A percentile compares a stretch with the other conserved stretches of the same genome.
These are phyloP conservation scores for Gamarada debralockiae DNA, from an alignment of 495 filamentous ascomycete species.

Conservation along the genomic window DNA sequence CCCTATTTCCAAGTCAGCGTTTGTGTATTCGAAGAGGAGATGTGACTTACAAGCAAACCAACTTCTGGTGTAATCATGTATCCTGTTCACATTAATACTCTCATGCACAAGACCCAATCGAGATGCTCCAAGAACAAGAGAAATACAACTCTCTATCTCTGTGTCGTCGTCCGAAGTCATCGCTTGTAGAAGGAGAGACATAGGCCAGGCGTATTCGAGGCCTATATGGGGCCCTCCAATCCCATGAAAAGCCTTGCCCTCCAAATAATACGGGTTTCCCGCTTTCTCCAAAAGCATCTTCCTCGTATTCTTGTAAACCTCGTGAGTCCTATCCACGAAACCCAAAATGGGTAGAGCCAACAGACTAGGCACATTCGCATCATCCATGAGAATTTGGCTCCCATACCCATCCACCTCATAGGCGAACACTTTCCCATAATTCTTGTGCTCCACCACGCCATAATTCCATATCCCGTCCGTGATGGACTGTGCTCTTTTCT, in stretches of 20 bases:
- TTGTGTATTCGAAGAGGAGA: neutral
- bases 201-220: conserved; percentile 90
- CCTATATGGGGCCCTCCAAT: conserved; percentile 81
- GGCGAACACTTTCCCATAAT: conserved; percentile 87
- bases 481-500: conserved; percentile 63
- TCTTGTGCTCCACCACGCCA: conserved; percentile 80
- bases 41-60: conserved; percentile 80
- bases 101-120: conserved; percentile 84
- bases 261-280: conserved; percentile 88
- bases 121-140: conserved; percentile 69
- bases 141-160: conserved; percentile 71
- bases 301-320: conserved; percentile 83
- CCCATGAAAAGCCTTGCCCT: conserved; percentile 73
- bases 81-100: conserved; percentile 78
- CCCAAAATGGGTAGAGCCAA: conserved; percentile 84
- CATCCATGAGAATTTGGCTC: conserved; percentile 89
- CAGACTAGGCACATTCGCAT: conserved; percentile 91
- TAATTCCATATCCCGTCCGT: conserved; percentile 78
- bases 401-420: conserved; percentile 98
- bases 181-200: conserved; percentile 87
- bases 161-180: conserved; percentile 84
- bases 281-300: conserved; percentile 78
- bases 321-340: conserved; percentile 63
- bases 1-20: conserved; percentile 31
- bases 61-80: conserved; percentile 67